Base-by-base conservation (phyloP, 1,139 yeast genomes). In the Geotrichum aggregatum region DNA sequence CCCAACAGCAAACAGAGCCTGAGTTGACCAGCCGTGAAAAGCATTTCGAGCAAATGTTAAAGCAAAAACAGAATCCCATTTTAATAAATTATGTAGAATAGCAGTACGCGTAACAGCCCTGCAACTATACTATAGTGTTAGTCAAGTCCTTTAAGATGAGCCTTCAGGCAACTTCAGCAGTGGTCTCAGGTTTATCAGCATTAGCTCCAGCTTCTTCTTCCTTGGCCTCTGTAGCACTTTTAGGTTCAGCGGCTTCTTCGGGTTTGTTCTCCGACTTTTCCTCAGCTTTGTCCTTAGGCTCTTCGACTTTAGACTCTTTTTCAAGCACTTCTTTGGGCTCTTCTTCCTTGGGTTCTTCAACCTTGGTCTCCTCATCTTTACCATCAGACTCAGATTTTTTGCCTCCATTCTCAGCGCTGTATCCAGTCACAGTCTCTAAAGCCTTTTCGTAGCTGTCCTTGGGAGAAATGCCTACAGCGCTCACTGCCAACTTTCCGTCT, bases 401-500 rank as follows among this genome's bases (percentile, higher is more conserved):
- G 24, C 47, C 56, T 28, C 47, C 53, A 35, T 47, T 56, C 51
- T 53, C 44, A 41, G 49, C 41, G 31, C 47, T 52, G 11, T 18
- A 22, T 40, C 52, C 28, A 51, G 56, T 55, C 26, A 58, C 61
- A 2, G 54, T 57, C 45, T 59, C 65, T 39, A 66, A 55, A 18
- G 92, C 91, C 41, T 78, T 76, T 44, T 70, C 72, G 60, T 84
- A 76, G 69, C 95, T 86, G 16, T 73, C 80, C 62, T 84, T 95
- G 2, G 98, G 97, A 50, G 88, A 80, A 54, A 92, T 77, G 56
- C 79, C 83, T 53, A 87, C 73, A 59, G 80, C 79, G 61, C 81
- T 83, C 44, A 78, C 76, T 48, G 73, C 78, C 63, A 89, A 75
- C 57, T 79, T 76, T 10, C 97, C 97, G 63, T 88, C 83, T 45